These are phyloP conservation scores for Oryza meyeriana DNA, from an alignment of 176 grass and related monocot species.

Conservation along the genomic window DNA sequence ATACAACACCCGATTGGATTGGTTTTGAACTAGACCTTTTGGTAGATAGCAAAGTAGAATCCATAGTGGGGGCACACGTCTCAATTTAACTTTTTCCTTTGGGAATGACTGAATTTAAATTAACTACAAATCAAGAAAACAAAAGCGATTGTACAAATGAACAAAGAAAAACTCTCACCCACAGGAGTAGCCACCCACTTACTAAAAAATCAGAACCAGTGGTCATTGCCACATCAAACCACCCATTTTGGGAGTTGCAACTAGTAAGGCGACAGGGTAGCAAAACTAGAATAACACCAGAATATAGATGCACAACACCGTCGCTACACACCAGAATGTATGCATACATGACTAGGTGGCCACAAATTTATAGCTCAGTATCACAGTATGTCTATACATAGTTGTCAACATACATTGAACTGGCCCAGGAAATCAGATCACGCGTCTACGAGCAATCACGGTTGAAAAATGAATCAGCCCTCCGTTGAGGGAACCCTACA, in stretches of 20 bases:
- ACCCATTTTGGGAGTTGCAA: neutral
- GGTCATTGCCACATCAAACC: neutral
- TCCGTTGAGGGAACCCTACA: neutral
- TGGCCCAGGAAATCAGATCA: neutral
- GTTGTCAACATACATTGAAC: neutral
- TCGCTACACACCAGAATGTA: neutral
- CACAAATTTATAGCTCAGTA: neutral
- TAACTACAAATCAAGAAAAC: neutral
- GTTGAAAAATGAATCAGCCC: neutral
- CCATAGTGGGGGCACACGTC: neutral
- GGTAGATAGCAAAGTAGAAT: neutral
- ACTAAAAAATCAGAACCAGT: neutral
- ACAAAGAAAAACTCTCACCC: neutral
- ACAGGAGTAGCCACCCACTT: neutral
- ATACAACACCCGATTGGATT: neutral
- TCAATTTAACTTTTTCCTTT: neutral
- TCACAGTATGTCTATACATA: no score
- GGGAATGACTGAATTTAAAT: neutral
- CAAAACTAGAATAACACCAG: neutral
- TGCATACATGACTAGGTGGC: neutral
- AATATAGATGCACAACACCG: neutral
- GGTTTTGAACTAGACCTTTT: neutral
- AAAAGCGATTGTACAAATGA: neutral
- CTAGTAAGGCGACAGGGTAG: neutral
- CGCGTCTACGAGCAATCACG: neutral